Percentiles rank a stretch among this genome's conserved stretches.
Conservation (phyloP, 75 land plant genomes). For the Selaginella tamariscina region DNA sequence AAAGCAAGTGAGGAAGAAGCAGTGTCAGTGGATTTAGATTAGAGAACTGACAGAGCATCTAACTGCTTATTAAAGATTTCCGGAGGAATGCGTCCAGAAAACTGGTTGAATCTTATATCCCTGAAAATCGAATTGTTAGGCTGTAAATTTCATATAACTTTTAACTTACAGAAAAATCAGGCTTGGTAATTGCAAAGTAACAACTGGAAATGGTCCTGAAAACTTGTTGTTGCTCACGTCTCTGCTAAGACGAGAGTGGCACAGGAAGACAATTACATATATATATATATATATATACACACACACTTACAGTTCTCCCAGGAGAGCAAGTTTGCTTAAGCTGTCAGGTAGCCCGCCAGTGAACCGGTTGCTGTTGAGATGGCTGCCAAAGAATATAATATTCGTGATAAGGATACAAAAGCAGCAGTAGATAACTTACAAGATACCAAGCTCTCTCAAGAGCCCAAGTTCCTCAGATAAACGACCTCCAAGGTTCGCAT, state of each 20-base stretch:
- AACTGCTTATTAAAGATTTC: conserved; percentile 48
- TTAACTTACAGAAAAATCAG: conserved; percentile 18
- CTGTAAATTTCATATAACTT: background rate
- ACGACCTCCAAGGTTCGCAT: background rate
- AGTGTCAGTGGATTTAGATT: background rate
- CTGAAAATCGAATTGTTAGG: too few species aligned
- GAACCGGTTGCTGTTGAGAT: conserved; percentile 5
- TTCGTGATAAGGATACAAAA: background rate
- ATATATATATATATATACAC: too few species aligned
- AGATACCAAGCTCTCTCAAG: background rate
- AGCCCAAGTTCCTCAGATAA: background rate
- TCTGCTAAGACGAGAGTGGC: background rate
- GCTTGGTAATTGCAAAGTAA: background rate
- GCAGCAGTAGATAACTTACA: background rate
- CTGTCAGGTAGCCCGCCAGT: background rate
- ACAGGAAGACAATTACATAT: background rate
- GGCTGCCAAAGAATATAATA: background rate
- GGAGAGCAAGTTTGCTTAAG: background rate
- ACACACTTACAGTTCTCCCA: background rate
- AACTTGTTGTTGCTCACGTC: conserved; percentile 83
- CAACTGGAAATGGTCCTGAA: conserved; percentile 25
- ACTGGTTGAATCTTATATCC: conserved; percentile 72
- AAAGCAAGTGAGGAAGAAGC: background rate
- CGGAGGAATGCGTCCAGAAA: conserved; percentile 43
- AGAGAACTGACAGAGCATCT: conserved; percentile 37